These are phyloP conservation scores for Acanthamoeba royreba DNA, from an alignment of 208 protist species.

Conservation along the genomic window DNA sequence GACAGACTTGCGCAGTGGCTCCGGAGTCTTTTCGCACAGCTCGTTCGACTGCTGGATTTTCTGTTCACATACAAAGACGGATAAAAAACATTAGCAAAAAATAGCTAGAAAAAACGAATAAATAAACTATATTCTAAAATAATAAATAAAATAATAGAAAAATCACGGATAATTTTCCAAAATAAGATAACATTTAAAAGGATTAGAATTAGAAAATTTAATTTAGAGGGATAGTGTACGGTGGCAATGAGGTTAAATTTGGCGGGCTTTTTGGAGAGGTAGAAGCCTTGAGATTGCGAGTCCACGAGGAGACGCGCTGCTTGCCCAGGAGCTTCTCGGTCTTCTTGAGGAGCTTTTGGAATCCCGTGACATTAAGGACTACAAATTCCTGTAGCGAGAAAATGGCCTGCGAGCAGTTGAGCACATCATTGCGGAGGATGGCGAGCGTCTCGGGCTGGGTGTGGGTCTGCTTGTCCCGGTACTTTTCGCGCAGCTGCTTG, in stretches of 20 bases:
- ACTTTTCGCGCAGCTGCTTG: neutral
- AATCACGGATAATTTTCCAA: no score
- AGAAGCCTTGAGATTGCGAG: neutral
- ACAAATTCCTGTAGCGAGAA: neutral
- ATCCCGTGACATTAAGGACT: conserved; percentile 1
- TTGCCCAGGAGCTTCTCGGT: conserved; percentile 37
- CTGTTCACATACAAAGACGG: neutral
- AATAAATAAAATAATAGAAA: neutral
- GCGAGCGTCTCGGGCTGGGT: neutral
- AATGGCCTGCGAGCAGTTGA: neutral
- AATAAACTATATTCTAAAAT: no score
- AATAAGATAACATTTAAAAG: neutral
- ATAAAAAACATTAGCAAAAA: neutral
- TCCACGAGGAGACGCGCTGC: neutral
- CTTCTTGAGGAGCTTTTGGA: conserved; percentile 46
- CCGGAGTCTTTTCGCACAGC: neutral
- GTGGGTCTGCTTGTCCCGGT: neutral
- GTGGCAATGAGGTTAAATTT: neutral
- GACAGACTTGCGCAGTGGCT: neutral
- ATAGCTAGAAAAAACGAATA: neutral
- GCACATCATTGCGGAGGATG: neutral
- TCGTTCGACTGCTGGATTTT: conserved; percentile 34
- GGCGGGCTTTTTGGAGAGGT: conserved; percentile 23
- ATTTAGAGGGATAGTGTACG: neutral
- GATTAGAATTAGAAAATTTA: neutral